Evolutionary conservation across 768 basidiomycete species (phyloP).

Genomic region (Sporobolomyces pararoseus): DNA sequence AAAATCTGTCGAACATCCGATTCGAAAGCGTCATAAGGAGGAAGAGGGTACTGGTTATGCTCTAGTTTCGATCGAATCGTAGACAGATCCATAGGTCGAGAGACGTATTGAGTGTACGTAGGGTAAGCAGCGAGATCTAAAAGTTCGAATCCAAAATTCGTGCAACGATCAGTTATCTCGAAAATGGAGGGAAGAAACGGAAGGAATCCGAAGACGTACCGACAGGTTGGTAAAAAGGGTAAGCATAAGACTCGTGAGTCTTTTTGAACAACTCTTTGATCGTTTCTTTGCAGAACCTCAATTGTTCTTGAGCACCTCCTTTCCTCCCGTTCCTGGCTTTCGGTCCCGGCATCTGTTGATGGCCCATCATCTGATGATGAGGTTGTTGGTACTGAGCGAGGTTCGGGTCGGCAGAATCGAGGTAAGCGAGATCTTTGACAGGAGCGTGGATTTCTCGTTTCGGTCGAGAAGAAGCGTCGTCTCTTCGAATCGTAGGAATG

Average conservation of each 20-base stretch:
- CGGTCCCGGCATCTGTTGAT: slow-evolving; percentile 7
- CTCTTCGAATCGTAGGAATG: slow-evolving; percentile 76
- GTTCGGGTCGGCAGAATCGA: slow-evolving; percentile 43
- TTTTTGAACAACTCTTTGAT: slow-evolving; percentile 72
- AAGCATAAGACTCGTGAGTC: slow-evolving; percentile 66
- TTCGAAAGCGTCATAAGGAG: slow-evolving; percentile 72
- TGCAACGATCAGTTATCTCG: neutral
- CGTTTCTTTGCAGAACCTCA: slow-evolving; percentile 74
- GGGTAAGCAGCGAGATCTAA: slow-evolving; percentile 68
- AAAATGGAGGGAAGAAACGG: neutral
- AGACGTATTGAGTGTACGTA: slow-evolving; percentile 81
- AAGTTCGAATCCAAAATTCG: neutral
- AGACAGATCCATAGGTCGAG: slow-evolving; percentile 90
- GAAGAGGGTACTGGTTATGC: slow-evolving; percentile 60
- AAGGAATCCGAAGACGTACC: slow-evolving; percentile 57
- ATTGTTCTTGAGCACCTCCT: slow-evolving; percentile 65
- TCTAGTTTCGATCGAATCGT: slow-evolving; percentile 86
- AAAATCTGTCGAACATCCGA: slow-evolving; percentile 93
- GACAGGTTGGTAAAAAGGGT: slow-evolving; percentile 90
- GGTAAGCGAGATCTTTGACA: slow-evolving; percentile 82
- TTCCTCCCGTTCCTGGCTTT: slow-evolving; percentile 29
- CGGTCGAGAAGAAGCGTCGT: slow-evolving; percentile 59
- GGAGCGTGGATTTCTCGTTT: slow-evolving; percentile 98
- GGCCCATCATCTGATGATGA: slow-evolving; percentile 37
- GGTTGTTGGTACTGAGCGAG: slow-evolving; percentile 45